Percentiles rank a stretch among this genome's conserved stretches.
Conservation (phyloP, 2,329 filamentous ascomycete species). For the Incumbomyces delicatus region DNA sequence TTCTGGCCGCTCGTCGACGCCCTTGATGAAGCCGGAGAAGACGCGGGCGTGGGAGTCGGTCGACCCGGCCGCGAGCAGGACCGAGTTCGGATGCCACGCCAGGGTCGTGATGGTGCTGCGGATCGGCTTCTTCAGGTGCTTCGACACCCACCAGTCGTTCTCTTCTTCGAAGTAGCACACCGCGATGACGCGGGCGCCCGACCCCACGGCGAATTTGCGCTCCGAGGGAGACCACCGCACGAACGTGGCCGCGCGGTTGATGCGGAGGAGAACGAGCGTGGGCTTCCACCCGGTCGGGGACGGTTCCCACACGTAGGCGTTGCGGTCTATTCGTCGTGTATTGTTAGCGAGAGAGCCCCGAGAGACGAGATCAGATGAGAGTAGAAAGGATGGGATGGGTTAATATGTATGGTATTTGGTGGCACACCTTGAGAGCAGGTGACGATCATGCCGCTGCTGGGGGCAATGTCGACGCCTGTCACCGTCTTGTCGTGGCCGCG, state of each 20-base stretch:
- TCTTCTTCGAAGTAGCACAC: conserved; percentile 99
- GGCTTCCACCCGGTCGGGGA: conserved; percentile 91
- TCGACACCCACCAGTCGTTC: conserved; percentile 99
- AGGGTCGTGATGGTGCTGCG: conserved; percentile 92
- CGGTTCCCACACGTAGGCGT: conserved; percentile 95
- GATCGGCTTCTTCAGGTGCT: conserved; percentile 98
- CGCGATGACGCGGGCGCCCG: conserved; percentile 87
- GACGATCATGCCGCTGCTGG: conserved; percentile 82
- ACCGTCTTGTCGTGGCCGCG: conserved; percentile 96
- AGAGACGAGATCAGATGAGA: background rate
- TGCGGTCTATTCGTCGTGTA: conserved; percentile 57
- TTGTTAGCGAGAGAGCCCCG: background rate
- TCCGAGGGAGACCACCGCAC: conserved; percentile 96
- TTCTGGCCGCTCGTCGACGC: conserved; percentile 75
- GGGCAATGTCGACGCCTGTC: conserved; percentile 91
- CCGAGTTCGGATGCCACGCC: conserved; percentile 95
- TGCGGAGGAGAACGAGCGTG: conserved; percentile 89
- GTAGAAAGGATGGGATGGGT: too few relatives aligned
- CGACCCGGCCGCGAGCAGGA: conserved; percentile 87
- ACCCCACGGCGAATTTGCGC: conserved; percentile 94
- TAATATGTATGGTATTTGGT: background rate
- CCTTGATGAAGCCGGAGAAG: conserved; percentile 93
- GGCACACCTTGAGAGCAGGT: conserved; percentile 83
- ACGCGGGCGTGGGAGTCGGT: conserved; percentile 94
- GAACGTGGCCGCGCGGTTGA: conserved; percentile 92